Evolutionary conservation across 306 rosid species (phyloP).

Genomic region (Citrullus colocynthis): DNA sequence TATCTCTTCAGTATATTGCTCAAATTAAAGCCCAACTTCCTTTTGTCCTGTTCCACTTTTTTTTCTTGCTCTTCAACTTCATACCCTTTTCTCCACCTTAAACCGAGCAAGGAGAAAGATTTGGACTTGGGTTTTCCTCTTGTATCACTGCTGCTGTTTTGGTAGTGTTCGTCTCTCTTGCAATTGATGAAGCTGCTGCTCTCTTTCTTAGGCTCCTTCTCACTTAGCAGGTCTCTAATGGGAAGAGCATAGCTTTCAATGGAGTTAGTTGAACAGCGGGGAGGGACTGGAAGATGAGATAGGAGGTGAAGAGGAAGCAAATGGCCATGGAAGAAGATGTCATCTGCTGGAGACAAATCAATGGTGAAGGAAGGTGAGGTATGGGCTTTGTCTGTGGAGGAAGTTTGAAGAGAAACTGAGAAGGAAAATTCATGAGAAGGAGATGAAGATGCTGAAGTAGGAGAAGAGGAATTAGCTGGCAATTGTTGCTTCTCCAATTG

Average conservation of each 20-base stretch:
- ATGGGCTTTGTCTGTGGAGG: conserved; percentile 27
- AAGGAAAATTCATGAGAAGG: conserved; percentile 92
- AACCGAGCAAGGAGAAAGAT: conserved; percentile 42
- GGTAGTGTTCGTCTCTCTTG: conserved; percentile 10
- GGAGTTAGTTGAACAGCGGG: conserved; percentile 67
- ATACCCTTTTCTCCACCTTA: conserved; percentile 33
- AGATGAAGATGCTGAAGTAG: conserved; percentile 56
- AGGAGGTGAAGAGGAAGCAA: conserved; percentile 83
- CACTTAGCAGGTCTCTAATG: conserved; percentile 17
- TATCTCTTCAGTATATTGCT: conserved; percentile 40
- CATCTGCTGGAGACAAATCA: conserved; percentile 91
- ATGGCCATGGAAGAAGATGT: conserved; percentile 98
- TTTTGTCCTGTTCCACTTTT: conserved; percentile 24
- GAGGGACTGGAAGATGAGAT: conserved; percentile 69
- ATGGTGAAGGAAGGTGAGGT: conserved; percentile 41
- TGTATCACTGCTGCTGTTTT: conserved; percentile 13
- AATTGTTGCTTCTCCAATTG: conserved; percentile 13
- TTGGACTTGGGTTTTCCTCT: conserved; percentile 40
- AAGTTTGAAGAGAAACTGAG: conserved; percentile 73
- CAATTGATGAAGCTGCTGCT: conserved; percentile 5
- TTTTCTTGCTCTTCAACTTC: conserved; percentile 34
- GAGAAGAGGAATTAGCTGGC: conserved; percentile 27
- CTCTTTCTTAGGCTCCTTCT: conserved; percentile 17
- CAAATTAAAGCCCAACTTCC: conserved; percentile 31
- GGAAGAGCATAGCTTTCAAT: conserved; percentile 62